Percentiles rank a stretch among this genome's conserved stretches.
phyloP scores from a whole-genome alignment of 2,329 filamentous ascomycete species.

The Epicoccum sorghinum region DNA sequence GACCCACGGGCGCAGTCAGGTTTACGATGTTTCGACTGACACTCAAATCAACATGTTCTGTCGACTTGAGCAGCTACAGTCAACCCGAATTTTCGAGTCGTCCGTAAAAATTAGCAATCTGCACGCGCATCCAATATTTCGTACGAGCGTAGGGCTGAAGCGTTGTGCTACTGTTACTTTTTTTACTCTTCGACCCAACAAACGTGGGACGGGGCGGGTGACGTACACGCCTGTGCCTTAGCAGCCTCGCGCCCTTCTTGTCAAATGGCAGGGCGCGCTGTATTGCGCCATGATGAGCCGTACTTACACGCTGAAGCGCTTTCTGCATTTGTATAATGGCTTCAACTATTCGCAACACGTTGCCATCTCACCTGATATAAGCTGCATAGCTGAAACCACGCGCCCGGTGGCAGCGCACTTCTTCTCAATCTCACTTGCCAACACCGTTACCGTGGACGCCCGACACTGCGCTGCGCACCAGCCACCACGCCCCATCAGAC shows the following conservation, averaged over 20 bases:
- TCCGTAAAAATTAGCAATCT: not conserved
- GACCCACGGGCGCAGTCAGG: conserved; percentile 6
- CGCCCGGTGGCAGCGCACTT: conserved; percentile 5
- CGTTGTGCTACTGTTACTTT: conserved; percentile 17
- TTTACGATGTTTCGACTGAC: conserved; percentile 2
- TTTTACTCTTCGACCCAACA: conserved; percentile 8
- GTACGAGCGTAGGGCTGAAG: conserved; percentile 14
- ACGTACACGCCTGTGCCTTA: conserved; percentile 14
- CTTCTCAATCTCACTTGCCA: conserved; percentile 1
- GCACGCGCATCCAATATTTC: conserved; percentile 13
- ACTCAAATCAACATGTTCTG: conserved; percentile 3
- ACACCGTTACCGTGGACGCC: not conserved
- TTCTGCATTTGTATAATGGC: conserved; percentile 2
- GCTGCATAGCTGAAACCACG: conserved; percentile 9
- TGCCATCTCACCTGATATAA: conserved; percentile 19
- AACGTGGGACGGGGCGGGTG: conserved; percentile 2
- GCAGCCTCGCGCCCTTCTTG: conserved; percentile 6
- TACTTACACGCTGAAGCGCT: not conserved
- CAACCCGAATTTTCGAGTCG: not conserved
- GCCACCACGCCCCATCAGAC: conserved; percentile 12
- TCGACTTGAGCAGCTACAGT: not conserved
- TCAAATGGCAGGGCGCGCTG: conserved; percentile 6
- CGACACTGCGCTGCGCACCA: conserved; percentile 11
- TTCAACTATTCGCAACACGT: not conserved
- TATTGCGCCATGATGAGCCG: conserved; percentile 13